Percentiles rank a stretch among this genome's conserved stretches.
phyloP scores from a whole-genome alignment of 208 protist genomes.

The Leptomonas pyrrhocoris region DNA sequence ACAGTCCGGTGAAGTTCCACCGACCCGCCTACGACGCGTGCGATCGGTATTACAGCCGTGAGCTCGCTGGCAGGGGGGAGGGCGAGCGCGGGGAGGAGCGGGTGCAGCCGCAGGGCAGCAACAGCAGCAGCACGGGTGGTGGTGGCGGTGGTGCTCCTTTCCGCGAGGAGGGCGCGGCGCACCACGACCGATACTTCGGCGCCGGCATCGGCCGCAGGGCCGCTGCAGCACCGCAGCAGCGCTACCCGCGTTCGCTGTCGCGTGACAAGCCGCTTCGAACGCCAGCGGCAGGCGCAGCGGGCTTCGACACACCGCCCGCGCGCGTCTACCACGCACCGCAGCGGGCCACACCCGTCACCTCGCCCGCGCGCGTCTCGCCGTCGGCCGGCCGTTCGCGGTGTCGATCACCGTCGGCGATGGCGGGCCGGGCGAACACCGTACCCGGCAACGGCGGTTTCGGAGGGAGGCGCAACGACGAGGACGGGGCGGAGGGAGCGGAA shows the following conservation, averaged over 20 bases:
- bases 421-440: not conserved
- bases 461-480: not conserved
- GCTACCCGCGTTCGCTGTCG: conserved; percentile 26
- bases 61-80: conserved; percentile 12
- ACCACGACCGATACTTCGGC: conserved; percentile 5
- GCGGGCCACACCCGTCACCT: conserved; percentile 11
- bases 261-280: conserved; percentile 22
- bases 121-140: not conserved
- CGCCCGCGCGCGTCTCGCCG: not conserved
- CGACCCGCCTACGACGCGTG: conserved; percentile 41
- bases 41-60: conserved; percentile 34
- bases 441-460: not conserved
- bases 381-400: not conserved
- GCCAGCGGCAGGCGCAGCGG: not conserved
- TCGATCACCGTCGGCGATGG: not conserved
- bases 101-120: not conserved
- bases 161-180: not conserved
- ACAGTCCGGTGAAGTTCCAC: conserved; percentile 44
- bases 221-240: not conserved
- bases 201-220: not conserved
- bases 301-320: not conserved
- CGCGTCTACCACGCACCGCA: conserved; percentile 13
- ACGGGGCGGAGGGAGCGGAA: conserved; percentile 6
- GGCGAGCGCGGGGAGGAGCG: conserved; percentile 6
- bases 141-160: not conserved